A percentile compares a stretch with the other conserved stretches of the same genome.
phyloP scores from a whole-genome alignment of 371 early-diverging fungal species.

The Catenaria anguillulae region DNA sequence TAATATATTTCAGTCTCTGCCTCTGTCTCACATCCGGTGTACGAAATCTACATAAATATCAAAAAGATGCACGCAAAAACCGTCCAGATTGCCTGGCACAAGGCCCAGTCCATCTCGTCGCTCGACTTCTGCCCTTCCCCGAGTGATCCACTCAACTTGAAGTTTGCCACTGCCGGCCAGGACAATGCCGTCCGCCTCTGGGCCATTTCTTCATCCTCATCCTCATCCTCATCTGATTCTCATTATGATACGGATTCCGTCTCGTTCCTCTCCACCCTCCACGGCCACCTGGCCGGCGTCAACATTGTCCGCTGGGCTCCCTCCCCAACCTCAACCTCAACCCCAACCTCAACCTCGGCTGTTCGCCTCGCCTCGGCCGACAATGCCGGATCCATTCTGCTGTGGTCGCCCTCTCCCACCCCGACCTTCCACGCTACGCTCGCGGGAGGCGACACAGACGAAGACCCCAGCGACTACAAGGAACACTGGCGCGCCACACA shows the following conservation, averaged over 20 bases:
- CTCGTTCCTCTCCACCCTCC: slow-evolving; percentile 60
- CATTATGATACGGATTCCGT: slow-evolving; percentile 12
- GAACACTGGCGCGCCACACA: background rate
- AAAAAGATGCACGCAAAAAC: slow-evolving; percentile 22
- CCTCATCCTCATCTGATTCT: slow-evolving; percentile 1
- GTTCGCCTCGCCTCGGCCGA: slow-evolving; percentile 72
- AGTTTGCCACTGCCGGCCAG: slow-evolving; percentile 84
- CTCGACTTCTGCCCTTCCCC: slow-evolving; percentile 66
- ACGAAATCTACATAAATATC: too few species aligned
- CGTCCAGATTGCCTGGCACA: slow-evolving; percentile 90
- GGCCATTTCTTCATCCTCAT: background rate
- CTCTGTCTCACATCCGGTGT: too few species aligned
- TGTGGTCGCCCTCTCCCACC: background rate
- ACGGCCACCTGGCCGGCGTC: slow-evolving; percentile 73
- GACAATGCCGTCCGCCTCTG: slow-evolving; percentile 81
- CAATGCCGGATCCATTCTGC: slow-evolving; percentile 43
- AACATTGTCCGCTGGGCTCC: slow-evolving; percentile 91
- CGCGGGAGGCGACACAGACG: background rate
- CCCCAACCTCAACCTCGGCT: slow-evolving; percentile 14
- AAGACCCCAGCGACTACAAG: background rate
- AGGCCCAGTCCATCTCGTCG: slow-evolving; percentile 72
- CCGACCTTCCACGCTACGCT: too few species aligned
- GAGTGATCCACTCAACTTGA: slow-evolving; percentile 30
- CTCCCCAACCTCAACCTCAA: slow-evolving; percentile 21
- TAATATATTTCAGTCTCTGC: too few species aligned